A percentile compares a stretch with the other conserved stretches of the same genome.
Conservation (phyloP, 768 basidiomycete genomes). For the Leccinellum rugosiceps region DNA sequence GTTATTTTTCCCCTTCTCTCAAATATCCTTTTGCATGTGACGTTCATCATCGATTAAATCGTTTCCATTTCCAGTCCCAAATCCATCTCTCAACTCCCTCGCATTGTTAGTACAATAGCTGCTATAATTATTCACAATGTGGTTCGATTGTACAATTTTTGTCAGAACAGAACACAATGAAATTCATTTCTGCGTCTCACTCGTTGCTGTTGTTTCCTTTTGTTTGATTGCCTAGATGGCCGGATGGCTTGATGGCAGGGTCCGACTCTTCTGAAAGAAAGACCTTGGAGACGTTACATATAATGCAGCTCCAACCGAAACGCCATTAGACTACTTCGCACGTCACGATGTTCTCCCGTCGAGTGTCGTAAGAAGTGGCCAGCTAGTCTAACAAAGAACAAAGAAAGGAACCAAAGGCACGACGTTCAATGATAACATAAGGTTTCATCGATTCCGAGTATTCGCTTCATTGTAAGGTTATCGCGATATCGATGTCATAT, state of each 20-base stretch:
- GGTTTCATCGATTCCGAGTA: background rate
- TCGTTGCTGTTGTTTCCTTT: background rate
- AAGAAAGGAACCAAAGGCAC: background rate
- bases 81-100: background rate
- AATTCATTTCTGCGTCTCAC: background rate
- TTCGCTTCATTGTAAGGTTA: background rate
- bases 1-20: background rate
- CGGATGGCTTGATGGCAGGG: background rate
- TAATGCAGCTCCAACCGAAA: background rate
- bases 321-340: background rate
- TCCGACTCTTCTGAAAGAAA: background rate
- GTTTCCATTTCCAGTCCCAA: background rate
- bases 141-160: background rate
- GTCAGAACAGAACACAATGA: background rate
- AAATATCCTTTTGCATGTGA: background rate
- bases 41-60: background rate
- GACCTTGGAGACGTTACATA: background rate
- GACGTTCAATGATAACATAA: background rate
- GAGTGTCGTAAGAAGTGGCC: background rate
- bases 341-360: background rate
- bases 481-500: background rate
- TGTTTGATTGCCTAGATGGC: background rate
- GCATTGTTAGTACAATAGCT: background rate
- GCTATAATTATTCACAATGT: background rate
- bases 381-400: background rate